Percentiles rank a stretch among this genome's conserved stretches.
Evolutionary conservation across 2,329 filamentous ascomycete species (phyloP).

Genomic region (Alternaria atra): DNA sequence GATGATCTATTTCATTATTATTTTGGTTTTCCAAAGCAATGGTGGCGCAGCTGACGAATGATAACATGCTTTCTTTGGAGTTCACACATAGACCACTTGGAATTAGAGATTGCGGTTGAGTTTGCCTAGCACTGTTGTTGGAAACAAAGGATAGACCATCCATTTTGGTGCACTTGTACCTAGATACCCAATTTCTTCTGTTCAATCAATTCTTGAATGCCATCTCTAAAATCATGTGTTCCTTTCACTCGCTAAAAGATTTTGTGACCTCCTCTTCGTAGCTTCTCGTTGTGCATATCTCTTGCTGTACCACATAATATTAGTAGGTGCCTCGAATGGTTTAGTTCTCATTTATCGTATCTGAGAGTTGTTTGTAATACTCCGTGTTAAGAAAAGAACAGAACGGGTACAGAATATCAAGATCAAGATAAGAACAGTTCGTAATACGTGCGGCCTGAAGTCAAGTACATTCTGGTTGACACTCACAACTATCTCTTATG

Average conservation of each 20-base stretch:
- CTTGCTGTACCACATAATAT: neutral
- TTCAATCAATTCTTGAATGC: neutral
- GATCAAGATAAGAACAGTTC: no score
- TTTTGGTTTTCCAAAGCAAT: neutral
- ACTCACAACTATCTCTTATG: no score
- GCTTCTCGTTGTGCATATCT: neutral
- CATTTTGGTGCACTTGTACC: conserved; percentile 3
- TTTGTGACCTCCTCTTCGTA: neutral
- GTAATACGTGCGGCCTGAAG: no score
- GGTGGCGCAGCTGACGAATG: neutral
- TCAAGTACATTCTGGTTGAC: no score
- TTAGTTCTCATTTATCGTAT: neutral
- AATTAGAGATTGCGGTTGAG: conserved; percentile 9
- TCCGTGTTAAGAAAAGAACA: neutral
- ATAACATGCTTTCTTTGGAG: conserved; percentile 10
- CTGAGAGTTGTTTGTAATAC: neutral
- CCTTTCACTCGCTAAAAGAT: neutral
- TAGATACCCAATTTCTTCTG: conserved; percentile 9
- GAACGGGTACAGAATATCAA: neutral
- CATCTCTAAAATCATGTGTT: neutral
- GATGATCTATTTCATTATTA: neutral
- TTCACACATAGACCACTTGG: conserved; percentile 14
- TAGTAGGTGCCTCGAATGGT: neutral
- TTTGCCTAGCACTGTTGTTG: neutral
- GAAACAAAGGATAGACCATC: conserved; percentile 19